A percentile compares a stretch with the other conserved stretches of the same genome.
These are phyloP conservation scores for Dalbergia oliveri DNA, from an alignment of 306 rosid species.

Conservation along the genomic window DNA sequence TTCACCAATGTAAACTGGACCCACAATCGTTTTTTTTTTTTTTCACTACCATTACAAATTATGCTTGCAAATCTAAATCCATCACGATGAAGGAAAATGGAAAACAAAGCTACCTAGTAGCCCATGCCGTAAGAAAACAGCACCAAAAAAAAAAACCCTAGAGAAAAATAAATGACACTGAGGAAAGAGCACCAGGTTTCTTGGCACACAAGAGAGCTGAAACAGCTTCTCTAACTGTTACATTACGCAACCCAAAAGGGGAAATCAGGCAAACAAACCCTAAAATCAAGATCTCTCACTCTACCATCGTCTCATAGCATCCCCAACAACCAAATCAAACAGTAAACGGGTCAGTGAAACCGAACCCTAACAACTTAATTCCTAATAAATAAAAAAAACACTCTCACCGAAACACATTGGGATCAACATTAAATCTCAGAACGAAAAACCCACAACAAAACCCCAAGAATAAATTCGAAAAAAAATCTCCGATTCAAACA, in stretches of 20 bases:
- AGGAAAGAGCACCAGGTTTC: conserved; percentile 18
- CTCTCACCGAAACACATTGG: conserved; percentile 17
- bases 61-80: not conserved
- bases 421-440: conserved; percentile 16
- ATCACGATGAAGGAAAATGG: not conserved
- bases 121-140: not conserved
- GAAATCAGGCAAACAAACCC: conserved; percentile 31
- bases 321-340: conserved; percentile 42
- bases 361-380: not conserved
- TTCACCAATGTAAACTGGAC: conserved; percentile 3
- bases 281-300: conserved; percentile 5
- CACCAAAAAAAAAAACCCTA: not conserved
- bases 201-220: conserved; percentile 27
- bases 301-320: not conserved
- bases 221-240: conserved; percentile 23
- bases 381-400: not conserved
- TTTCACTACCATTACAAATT: not conserved
- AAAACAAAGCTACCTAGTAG: conserved; percentile 24
- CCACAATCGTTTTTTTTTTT: not conserved
- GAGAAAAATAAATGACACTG: not conserved
- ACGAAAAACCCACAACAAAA: conserved; percentile 29
- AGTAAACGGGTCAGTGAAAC: conserved; percentile 11
- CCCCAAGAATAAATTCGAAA: not conserved
- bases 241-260: not conserved
- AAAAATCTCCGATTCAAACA: not conserved